phyloP scores from a whole-genome alignment of 176 grass and related monocot genomes.

The Juncus effusus region DNA sequence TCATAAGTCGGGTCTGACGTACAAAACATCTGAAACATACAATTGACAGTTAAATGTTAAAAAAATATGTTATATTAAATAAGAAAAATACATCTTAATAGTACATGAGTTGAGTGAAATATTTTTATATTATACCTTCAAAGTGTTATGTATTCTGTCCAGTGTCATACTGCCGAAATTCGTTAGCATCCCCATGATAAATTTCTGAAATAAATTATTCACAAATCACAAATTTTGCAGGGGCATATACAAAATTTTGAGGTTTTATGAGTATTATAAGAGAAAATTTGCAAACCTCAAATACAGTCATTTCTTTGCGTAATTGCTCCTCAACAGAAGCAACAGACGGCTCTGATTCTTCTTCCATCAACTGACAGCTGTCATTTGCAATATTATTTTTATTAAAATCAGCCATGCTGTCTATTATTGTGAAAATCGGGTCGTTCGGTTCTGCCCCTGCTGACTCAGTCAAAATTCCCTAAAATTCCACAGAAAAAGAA shows the following conservation, averaged over 20 bases:
- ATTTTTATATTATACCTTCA: slow-evolving; percentile 48
- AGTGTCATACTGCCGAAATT: slow-evolving; percentile 89
- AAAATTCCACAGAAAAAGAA: slow-evolving; percentile 21
- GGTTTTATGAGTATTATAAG: neutral
- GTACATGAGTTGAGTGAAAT: neutral
- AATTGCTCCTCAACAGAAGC: slow-evolving; percentile 90
- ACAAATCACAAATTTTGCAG: slow-evolving; percentile 3
- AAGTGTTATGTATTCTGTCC: slow-evolving; percentile 94
- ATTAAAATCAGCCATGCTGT: slow-evolving; percentile 60
- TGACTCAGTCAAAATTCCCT: slow-evolving; percentile 83
- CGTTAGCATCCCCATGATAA: slow-evolving; percentile 87
- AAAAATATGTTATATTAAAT: slow-evolving; percentile 7
- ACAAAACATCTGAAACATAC: slow-evolving; percentile 79
- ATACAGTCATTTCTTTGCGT: slow-evolving; percentile 94
- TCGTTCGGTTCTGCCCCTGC: slow-evolving; percentile 59
- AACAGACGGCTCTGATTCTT: slow-evolving; percentile 81
- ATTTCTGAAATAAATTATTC: slow-evolving; percentile 52
- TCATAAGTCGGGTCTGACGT: slow-evolving; percentile 87
- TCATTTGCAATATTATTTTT: slow-evolving; percentile 50
- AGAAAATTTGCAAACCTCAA: slow-evolving; percentile 57
- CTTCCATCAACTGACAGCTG: slow-evolving; percentile 55
- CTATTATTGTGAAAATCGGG: slow-evolving; percentile 68
- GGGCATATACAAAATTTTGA: neutral
- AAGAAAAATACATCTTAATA: neutral
- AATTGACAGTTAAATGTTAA: neutral